Base-by-base conservation (phyloP, 2,329 filamentous ascomycete genomes). In the Colletotrichum sansevieriae region DNA sequence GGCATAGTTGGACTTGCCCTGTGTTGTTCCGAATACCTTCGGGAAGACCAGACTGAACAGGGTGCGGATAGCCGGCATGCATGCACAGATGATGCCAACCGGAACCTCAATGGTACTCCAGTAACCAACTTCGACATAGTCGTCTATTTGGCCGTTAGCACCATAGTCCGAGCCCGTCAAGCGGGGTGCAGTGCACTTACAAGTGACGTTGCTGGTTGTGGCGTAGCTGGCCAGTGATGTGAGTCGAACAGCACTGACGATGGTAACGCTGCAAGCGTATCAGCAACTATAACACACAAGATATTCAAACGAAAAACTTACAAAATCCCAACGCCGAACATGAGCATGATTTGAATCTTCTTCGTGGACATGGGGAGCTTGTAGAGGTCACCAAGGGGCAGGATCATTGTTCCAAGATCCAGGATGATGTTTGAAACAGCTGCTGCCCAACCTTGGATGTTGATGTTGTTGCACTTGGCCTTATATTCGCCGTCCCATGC, bases 311-410 rank as follows among this genome's bases (percentile, higher is more conserved):
- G 39, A 18, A 41, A 0, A 29, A 72, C 74, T 74, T 58, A 78
- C 76, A 81, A 80, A 8, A 76, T 73, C 0, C 83, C 83, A 20
- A 83, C 77, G 8, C 75, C 75, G 65, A 85, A 83, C 81, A 85
- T 84, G 46, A 83, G 62, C n/a, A 76, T 74, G 6, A 84, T 77
- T 25, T 78, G 75, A 4, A 81, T 35, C 72, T 83, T 85, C 73
- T 80, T 81, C 71, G 75, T 78, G 35, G 77, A 76, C 20, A 84
- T 71, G 8, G 80, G 75, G 12, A 85, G 75, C 3, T 74, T 68
- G 13, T 76, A 71, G 2, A 85, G 66, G 25, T 81, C 76, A 13
- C 77, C 78, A 5, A 85, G 73, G 1, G 85, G 84, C 15, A 80
- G 39, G 2, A 72, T 37, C n/a, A 72, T 51, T 10, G 71, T 78